Conservation (phyloP, 768 basidiomycete species). For the Macrolepiota albuminosa region DNA sequence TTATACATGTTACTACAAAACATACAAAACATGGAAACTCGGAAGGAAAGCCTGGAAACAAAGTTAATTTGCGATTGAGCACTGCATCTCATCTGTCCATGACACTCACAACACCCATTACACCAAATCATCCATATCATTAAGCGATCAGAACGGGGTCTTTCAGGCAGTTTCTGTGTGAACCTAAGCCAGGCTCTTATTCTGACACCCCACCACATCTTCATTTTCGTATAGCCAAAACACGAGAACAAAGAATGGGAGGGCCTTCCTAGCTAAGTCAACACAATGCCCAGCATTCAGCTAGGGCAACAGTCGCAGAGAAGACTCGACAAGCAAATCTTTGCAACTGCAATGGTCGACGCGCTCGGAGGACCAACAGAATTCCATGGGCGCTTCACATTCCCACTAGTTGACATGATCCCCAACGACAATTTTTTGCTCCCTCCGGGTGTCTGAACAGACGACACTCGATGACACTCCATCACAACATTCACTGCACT, state of each 20-base stretch:
- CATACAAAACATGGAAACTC: no score
- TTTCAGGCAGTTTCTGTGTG: background rate
- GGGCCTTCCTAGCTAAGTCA: background rate
- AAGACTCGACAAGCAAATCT: conserved; percentile 35
- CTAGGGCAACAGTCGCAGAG: conserved; percentile 15
- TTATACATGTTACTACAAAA: no score
- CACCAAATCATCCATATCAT: no score
- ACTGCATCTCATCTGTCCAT: no score
- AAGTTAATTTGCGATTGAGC: no score
- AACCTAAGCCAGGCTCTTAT: background rate
- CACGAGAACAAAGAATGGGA: background rate
- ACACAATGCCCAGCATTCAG: conserved; percentile 19
- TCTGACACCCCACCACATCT: background rate
- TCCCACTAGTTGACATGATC: conserved; percentile 30
- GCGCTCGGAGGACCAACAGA: conserved; percentile 43
- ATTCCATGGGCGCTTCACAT: conserved; percentile 32
- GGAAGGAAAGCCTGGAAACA: no score
- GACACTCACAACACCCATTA: no score
- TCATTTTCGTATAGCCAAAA: background rate
- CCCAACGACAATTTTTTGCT: conserved; percentile 34
- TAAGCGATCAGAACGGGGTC: no score
- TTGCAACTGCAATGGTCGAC: conserved; percentile 38
- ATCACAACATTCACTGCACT: conserved; percentile 25
- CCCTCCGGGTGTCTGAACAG: conserved; percentile 39
- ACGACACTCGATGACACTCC: conserved; percentile 44